Evolutionary conservation across 768 basidiomycete species (phyloP).

Genomic region (Rhodosporidiobolus sp.): DNA sequence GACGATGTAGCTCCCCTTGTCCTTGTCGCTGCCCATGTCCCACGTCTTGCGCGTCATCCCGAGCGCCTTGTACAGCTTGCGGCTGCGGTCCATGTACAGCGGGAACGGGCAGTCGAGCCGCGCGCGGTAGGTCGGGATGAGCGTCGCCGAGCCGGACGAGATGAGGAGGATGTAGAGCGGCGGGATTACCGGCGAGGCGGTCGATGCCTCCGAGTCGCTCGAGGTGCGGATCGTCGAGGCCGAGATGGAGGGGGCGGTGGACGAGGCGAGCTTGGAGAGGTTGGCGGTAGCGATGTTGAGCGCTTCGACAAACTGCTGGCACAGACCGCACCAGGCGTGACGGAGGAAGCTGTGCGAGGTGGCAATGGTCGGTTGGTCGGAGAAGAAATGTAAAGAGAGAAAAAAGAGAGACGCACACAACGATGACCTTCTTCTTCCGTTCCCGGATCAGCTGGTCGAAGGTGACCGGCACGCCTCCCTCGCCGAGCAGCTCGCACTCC

Average conservation of each 20-base stretch:
- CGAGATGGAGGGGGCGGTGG: conserved; percentile 3
- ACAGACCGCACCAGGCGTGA: conserved; percentile 32
- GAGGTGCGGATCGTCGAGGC: conserved; percentile 1
- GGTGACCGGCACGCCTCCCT: conserved; percentile 10
- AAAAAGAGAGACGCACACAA: conserved; percentile 10
- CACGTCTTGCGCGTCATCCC: conserved; percentile 65
- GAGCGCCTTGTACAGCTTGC: conserved; percentile 66
- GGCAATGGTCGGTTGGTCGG: no score
- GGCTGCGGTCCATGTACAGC: conserved; percentile 74
- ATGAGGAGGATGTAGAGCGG: conserved; percentile 34
- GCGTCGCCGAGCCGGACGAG: conserved; percentile 18
- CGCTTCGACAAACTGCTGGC: conserved; percentile 30
- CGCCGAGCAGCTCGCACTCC: conserved; percentile 18
- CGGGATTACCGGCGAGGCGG: conserved; percentile 9
- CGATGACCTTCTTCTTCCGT: conserved; percentile 19
- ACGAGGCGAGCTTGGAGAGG: conserved; percentile 10
- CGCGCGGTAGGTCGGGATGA: conserved; percentile 30
- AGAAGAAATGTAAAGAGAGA: no score
- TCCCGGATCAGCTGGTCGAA: conserved; percentile 24
- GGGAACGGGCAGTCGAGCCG: conserved; percentile 62
- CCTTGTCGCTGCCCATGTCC: conserved; percentile 55
- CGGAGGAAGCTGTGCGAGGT: not conserved
- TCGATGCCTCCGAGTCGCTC: not conserved
- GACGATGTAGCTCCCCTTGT: conserved; percentile 61
- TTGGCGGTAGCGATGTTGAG: conserved; percentile 8